These are phyloP conservation scores for Aechmea fasciata DNA, from an alignment of 176 grass and related monocot genomes.

Conservation along the genomic window DNA sequence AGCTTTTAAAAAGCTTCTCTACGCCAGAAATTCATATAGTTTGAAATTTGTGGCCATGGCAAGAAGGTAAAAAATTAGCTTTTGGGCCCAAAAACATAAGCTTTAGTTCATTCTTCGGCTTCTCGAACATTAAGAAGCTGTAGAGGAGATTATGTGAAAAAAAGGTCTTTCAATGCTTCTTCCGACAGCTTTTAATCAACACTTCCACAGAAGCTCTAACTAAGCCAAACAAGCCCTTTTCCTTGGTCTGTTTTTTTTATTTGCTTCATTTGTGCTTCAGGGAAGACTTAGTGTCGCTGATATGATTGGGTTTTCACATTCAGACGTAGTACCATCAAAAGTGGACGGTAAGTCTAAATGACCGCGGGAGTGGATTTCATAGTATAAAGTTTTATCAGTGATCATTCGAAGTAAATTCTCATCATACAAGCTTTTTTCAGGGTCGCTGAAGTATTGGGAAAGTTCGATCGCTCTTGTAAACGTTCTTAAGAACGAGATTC, in stretches of 20 bases:
- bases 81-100: too few species aligned
- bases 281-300: conserved; percentile 77
- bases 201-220: too few species aligned
- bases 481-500: conserved; percentile 76
- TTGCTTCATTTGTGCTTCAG: conserved; percentile 32
- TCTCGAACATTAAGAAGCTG: too few species aligned
- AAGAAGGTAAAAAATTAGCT: too few species aligned
- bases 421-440: conserved; percentile 19
- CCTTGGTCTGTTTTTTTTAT: not conserved
- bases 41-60: too few species aligned
- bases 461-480: conserved; percentile 70
- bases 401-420: not conserved
- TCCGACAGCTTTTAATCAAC: too few species aligned
- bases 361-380: not conserved
- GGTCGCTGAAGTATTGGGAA: conserved; percentile 71
- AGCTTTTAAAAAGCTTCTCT: too few species aligned
- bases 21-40: too few species aligned
- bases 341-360: conserved; percentile 39
- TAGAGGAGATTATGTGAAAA: too few species aligned
- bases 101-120: too few species aligned
- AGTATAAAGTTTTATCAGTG: not conserved
- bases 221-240: not conserved
- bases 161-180: too few species aligned
- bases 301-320: conserved; percentile 68
- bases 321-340: conserved; percentile 46